Percentiles rank a stretch among this genome's conserved stretches.
Conservation (phyloP, 306 rosid genomes). For the Styphnolobium japonicum region DNA sequence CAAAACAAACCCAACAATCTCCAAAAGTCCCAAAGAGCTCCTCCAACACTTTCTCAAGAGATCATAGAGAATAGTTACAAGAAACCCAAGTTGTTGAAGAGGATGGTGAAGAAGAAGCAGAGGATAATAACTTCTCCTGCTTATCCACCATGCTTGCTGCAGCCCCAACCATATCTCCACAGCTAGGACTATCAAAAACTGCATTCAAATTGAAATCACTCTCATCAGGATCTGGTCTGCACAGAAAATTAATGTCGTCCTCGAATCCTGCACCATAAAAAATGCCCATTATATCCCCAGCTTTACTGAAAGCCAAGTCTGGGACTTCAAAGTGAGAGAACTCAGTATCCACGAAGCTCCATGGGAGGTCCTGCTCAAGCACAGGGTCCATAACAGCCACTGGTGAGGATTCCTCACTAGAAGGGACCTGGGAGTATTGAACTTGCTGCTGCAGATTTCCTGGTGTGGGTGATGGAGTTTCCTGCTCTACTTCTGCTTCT, state of each 20-base stretch:
- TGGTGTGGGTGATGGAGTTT: neutral
- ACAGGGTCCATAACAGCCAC: slow-evolving; percentile 39
- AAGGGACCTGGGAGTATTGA: slow-evolving; percentile 18
- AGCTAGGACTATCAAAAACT: slow-evolving; percentile 27
- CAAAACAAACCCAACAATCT: slow-evolving; percentile 26
- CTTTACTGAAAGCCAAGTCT: slow-evolving; percentile 29
- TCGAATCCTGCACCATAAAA: slow-evolving; percentile 54
- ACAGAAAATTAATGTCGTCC: slow-evolving; percentile 58
- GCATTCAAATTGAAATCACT: slow-evolving; percentile 26
- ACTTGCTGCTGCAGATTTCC: slow-evolving; percentile 12
- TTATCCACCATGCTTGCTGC: slow-evolving; percentile 29
- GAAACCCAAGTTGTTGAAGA: slow-evolving; percentile 60
- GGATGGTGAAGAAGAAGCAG: slow-evolving; percentile 51
- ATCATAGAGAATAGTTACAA: slow-evolving; percentile 34
- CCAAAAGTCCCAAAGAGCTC: neutral
- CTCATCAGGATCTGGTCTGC: slow-evolving; percentile 34
- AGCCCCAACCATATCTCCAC: slow-evolving; percentile 21
- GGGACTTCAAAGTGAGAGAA: slow-evolving; percentile 39
- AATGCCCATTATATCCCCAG: slow-evolving; percentile 34
- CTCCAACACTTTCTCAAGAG: neutral
- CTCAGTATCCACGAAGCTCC: slow-evolving; percentile 58
- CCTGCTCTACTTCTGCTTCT: slow-evolving; percentile 23
- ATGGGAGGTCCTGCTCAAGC: slow-evolving; percentile 41
- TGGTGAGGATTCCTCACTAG: slow-evolving; percentile 33
- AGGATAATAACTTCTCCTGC: slow-evolving; percentile 16